Evolutionary conservation across 257 asterid species (phyloP), one percentile per base, ranked within the genome.

Genomic region (Solanum pennellii): DNA sequence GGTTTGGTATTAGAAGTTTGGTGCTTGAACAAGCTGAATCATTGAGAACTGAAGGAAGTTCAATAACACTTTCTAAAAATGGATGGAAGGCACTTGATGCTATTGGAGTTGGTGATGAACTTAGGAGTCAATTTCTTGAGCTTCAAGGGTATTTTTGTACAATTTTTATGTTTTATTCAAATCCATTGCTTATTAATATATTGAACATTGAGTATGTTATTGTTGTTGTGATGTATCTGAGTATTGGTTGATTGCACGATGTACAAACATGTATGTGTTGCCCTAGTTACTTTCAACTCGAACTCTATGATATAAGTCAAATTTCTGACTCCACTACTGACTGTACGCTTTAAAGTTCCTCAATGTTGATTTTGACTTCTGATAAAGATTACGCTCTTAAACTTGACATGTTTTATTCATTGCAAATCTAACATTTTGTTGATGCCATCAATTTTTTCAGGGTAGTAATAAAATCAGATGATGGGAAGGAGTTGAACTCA

Each of bases 41-140:
- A 2, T 91, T 97, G 73, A 91, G 99, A 80, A 94, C 91, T n/a
- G 98, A 93, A 35, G 99, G 99, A 39, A 92, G 97, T 80, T 94
- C 98, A 4, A 89, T 97, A 16, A 93, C 98, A 29, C 91, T 97
- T 66, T 96, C 92, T 89, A 95, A 93, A 91, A 97, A 97, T 80
- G 98, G 99, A 44, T 97, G 99, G 99, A 92, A 93, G 73, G 93
- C 92, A 3, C 90, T 97, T 89, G 99, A 95, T 79, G 96, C 96
- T 23, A 90, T 97, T 88, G 99, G 98, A 11, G 95, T 97, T 33
- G 99, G 94, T 41, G 86, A 31, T 90, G 87, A 93, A 68, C 92
- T 97, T 25, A 94, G 99, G 87, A 39, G 23, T 86, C 97, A 95
- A n/a, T 97, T 94, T 91, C 93, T 97, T 73, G 92, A 95, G 88